Evolutionary conservation across 2,329 filamentous ascomycete species (phyloP), one percentile per base, ranked within the genome.

Genomic region (Trichoderma atrobrunneum): DNA sequence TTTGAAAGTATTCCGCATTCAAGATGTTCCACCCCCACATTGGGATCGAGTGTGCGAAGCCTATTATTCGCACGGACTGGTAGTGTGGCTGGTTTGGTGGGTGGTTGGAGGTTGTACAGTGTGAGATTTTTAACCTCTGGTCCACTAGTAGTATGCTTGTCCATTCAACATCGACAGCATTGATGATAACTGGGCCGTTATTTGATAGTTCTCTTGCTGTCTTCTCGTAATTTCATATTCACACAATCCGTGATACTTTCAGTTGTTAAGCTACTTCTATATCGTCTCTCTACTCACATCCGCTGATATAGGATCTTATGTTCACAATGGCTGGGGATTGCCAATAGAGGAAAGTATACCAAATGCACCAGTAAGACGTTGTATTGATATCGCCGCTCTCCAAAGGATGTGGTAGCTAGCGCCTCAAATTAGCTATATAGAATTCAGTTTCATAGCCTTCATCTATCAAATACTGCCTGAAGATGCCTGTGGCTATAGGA

Each of bases 1-100:
- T 74, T 74, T 62, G 57, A 69, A 62, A 54, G 67, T 71, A 30
- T 12, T 26, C 24, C 30, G 48, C 36, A 68, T 66, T 34, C 24
- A 63, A 71, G 70, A 26, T 34, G 34, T 48, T 48, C 3, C 48
- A 67, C 64, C 64, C 63, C 64, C 64, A 67, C 64, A 67, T 67
- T 67, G 57, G 30, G 32, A 48, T 28, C 18, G 56, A 7, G n/a
- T 65, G 48, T 54, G 48, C 26, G 16, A 21, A 30, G 32, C 57
- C 21, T n/a, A 4, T 54, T 28, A 32, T 69, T 48, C 24, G 65
- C 65, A 69, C 65, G 65, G 34, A 48, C 36, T 43, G 24, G 4
- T 5, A 39, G 18, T 48, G 36, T 21, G n/a, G n/a, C 30, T 36
- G 26, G 18, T 59, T 60, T 48, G 24, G 65, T 32, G 10, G 43